Conservation (phyloP, 139 green algal genomes). For the Auxenochlorella protothecoides region DNA sequence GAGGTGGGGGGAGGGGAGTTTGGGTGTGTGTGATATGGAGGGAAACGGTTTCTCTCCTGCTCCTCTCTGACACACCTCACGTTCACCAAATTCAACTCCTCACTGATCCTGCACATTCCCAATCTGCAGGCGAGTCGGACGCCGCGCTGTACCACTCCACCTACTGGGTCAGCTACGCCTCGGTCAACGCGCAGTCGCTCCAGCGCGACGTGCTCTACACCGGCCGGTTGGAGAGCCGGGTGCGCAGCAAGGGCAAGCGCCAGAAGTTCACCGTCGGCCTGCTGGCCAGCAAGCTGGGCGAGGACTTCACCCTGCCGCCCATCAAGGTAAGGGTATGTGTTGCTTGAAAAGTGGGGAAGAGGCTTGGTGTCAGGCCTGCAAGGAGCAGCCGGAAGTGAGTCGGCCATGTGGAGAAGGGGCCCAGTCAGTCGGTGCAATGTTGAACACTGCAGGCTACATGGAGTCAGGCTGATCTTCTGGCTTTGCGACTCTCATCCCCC, state of each 20-base stretch:
- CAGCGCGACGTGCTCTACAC: conserved; percentile 57
- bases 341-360: too few relatives aligned
- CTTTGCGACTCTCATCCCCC: too few relatives aligned
- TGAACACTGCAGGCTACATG: too few relatives aligned
- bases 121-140: conserved; percentile 38
- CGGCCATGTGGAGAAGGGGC: too few relatives aligned
- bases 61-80: background rate
- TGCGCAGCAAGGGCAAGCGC: conserved; percentile 19
- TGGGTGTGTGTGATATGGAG: background rate
- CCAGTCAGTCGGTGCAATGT: too few relatives aligned
- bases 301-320: conserved; percentile 30
- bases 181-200: conserved; percentile 43
- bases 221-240: conserved; percentile 42
- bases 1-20: background rate
- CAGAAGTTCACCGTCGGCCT: conserved; percentile 33
- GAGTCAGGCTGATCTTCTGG: too few relatives aligned
- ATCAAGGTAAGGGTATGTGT: conserved; percentile 19
- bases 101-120: background rate
- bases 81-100: background rate
- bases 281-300: conserved; percentile 28
- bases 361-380: too few relatives aligned
- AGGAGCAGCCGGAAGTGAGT: too few relatives aligned
- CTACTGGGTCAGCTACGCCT: conserved; percentile 37
- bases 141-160: conserved; percentile 32
- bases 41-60: background rate